A percentile compares a stretch with the other conserved stretches of the same genome.
Conservation (phyloP, 371 early-diverging fungal genomes). For the Mortierella sp. region DNA sequence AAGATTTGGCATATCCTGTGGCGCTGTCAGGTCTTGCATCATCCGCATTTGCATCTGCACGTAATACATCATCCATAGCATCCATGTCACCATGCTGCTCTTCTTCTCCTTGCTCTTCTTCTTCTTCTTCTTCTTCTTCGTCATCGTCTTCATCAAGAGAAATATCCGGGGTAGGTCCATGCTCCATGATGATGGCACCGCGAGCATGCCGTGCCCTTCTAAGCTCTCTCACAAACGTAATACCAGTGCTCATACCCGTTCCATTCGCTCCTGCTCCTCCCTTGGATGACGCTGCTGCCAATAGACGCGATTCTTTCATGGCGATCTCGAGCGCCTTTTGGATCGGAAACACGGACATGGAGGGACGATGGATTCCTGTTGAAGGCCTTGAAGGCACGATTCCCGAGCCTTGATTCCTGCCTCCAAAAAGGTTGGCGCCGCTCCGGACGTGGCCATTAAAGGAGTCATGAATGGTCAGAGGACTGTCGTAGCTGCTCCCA, state of each 20-base stretch:
- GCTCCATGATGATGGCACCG: slow-evolving; percentile 26
- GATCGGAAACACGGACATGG: slow-evolving; percentile 49
- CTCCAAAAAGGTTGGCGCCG: slow-evolving; percentile 47
- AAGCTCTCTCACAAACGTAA: slow-evolving; percentile 45
- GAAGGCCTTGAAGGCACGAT: slow-evolving; percentile 20
- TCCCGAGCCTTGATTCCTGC: slow-evolving; percentile 36
- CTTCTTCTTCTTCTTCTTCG: background rate
- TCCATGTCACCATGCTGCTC: no score
- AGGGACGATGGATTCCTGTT: slow-evolving; percentile 19
- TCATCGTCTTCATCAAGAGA: slow-evolving; percentile 33
- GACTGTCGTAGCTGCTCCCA: slow-evolving; percentile 48
- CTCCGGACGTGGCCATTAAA: slow-evolving; percentile 54
- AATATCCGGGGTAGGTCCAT: slow-evolving; percentile 38
- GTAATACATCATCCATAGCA: background rate
- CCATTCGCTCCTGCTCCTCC: slow-evolving; percentile 35
- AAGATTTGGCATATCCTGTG: background rate
- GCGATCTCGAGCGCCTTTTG: slow-evolving; percentile 53
- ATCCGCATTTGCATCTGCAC: background rate
- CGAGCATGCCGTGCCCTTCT: slow-evolving; percentile 30
- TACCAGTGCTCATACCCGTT: slow-evolving; percentile 46
- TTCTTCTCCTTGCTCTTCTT: slow-evolving; percentile 11
- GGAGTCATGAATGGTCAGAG: slow-evolving; percentile 31
- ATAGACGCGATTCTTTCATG: slow-evolving; percentile 41
- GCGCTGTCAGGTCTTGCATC: background rate
- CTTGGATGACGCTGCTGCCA: slow-evolving; percentile 39